A percentile compares a stretch with the other conserved stretches of the same genome.
Conservation (phyloP, 129 eudicot species). For the Flaveria linearis region DNA sequence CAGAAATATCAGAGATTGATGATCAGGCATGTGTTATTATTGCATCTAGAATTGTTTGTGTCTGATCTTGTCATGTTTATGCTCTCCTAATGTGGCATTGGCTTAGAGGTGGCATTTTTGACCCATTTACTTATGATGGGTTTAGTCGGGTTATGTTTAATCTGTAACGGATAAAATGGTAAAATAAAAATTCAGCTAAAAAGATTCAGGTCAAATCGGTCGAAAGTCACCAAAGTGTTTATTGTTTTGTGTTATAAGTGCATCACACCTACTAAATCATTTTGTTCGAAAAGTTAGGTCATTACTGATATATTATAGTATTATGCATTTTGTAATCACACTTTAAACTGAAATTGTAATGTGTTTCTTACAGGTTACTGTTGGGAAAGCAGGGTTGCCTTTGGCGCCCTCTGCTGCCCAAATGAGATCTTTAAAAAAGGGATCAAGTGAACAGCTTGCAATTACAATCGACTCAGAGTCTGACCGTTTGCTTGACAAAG, state of each 20-base stretch:
- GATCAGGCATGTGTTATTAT: conserved; percentile 60
- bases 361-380: neutral
- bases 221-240: neutral
- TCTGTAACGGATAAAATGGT: neutral
- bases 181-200: neutral
- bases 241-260: neutral
- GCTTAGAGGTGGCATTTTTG: neutral
- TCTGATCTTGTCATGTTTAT: too few species aligned
- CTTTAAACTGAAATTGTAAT: neutral
- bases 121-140: neutral
- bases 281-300: neutral
- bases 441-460: conserved; percentile 78
- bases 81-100: too few species aligned
- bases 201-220: neutral
- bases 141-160: neutral
- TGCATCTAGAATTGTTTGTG: conserved; percentile 12
- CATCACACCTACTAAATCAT: neutral
- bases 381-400: neutral
- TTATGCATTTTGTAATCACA: neutral
- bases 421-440: conserved; percentile 62
- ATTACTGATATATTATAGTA: neutral
- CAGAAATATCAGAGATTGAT: conserved; percentile 90
- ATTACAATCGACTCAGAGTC: conserved; percentile 64
- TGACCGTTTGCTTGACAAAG: conserved; percentile 52
- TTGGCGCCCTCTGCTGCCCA: conserved; percentile 1